Evolutionary conservation across 345 rosid genomes (phyloP).

Genomic region (Melaleuca alternifolia): DNA sequence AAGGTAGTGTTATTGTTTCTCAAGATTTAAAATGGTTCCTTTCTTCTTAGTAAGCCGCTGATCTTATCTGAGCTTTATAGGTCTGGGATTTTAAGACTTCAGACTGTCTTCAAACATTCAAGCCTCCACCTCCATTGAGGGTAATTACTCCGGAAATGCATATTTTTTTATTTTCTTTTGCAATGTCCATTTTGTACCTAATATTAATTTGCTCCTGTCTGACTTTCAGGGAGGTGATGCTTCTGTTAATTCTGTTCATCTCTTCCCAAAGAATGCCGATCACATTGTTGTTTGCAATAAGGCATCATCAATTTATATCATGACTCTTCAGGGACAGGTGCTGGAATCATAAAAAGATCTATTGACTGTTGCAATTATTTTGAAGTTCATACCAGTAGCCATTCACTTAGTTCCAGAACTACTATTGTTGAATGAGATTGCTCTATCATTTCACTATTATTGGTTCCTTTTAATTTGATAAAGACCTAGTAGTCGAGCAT

Average conservation of each 20-base stretch:
- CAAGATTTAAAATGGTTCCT: background rate
- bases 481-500: background rate
- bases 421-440: background rate
- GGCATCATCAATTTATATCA: constrained; percentile 78
- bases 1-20: constrained; percentile 28
- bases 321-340: constrained; percentile 99
- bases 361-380: background rate
- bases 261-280: constrained; percentile 80
- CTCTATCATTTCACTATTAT: background rate
- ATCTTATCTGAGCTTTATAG: constrained; percentile 16
- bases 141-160: constrained; percentile 17
- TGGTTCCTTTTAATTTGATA: background rate
- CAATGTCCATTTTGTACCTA: background rate
- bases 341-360: background rate
- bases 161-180: background rate
- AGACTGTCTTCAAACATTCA: constrained; percentile 88
- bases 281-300: constrained; percentile 91
- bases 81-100: constrained; percentile 96
- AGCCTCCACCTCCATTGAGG: constrained; percentile 93
- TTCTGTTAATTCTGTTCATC: constrained; percentile 93
- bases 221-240: constrained; percentile 83
- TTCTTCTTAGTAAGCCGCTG: background rate
- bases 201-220: constrained; percentile 5
- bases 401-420: background rate
- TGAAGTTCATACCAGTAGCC: background rate